These are phyloP conservation scores for Taiwanofungus camphoratus DNA, from an alignment of 1,284 basidiomycete species.

Conservation along the genomic window DNA sequence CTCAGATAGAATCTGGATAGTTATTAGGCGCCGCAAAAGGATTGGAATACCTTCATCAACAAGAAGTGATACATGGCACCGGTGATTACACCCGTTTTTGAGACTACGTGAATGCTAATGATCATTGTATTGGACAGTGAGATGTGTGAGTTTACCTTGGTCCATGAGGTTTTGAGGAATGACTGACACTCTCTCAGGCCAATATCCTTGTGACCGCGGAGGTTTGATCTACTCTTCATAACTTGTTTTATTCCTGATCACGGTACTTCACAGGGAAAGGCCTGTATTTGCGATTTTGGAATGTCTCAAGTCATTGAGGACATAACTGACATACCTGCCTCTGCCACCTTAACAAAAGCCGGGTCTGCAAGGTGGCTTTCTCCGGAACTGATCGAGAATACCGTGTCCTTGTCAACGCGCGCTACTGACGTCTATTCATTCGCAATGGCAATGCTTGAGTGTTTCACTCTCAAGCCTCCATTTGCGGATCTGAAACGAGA, in stretches of 20 bases:
- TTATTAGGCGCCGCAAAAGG: too few species aligned
- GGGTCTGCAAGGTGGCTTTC: conserved; percentile 50
- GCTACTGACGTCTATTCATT: conserved; percentile 50
- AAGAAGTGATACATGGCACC: too few species aligned
- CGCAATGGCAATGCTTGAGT: conserved; percentile 52
- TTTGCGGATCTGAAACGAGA: conserved; percentile 42
- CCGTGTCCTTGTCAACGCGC: conserved; percentile 33
- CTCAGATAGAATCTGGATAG: too few species aligned
- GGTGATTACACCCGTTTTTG: too few species aligned
- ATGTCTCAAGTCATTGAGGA: conserved; percentile 55
- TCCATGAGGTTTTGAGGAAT: conserved; percentile 1
- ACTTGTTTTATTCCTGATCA: not conserved
- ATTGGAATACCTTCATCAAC: too few species aligned
- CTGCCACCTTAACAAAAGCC: conserved; percentile 37
- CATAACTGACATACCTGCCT: conserved; percentile 39
- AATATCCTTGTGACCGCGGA: conserved; percentile 47
- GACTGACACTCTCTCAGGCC: conserved; percentile 29
- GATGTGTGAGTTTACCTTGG: conserved; percentile 47
- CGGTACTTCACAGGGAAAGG: conserved; percentile 35
- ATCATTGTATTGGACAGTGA: conserved; percentile 40
- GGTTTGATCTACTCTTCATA: conserved; percentile 14
- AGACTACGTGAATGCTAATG: too few species aligned
- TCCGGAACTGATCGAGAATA: conserved; percentile 44
- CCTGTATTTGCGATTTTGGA: conserved; percentile 55
- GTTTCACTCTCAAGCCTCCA: conserved; percentile 43